Evolutionary conservation across 495 filamentous ascomycete species (phyloP), one percentile per base, ranked within the genome.

Genomic region (Daldinia loculata): DNA sequence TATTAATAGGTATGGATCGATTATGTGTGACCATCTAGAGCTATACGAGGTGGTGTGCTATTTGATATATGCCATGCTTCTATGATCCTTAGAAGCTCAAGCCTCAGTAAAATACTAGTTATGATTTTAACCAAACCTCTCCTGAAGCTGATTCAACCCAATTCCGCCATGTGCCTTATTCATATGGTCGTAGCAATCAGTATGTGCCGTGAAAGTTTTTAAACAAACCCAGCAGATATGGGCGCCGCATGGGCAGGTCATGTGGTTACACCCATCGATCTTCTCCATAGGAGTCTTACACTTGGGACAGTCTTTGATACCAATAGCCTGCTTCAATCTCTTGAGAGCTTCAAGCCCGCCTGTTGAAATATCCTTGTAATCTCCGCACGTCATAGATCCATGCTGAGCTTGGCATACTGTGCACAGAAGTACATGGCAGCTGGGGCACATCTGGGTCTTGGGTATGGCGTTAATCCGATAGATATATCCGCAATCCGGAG

Each of bases 191-290:
- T 75, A 75, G 56, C 70, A 74, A 34, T 3, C 6, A 0, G 2
- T 11, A 0, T 36, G 17, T 26, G 0, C 9, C 0, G 24, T 32
- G 24, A 75, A 75, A 3, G 22, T 41, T 24, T 29, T 22, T 41
- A 70, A 41, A 70, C 84, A 87, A 12, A 80, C 81, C 68, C 84
- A 87, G 72, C 85, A 87, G 72, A 86, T 87, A 39, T 84, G 72
- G 0, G 74, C 76, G 7, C 80, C 76, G 75, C 84, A 87, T 27
- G 63, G 74, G 59, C 85, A 88, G 6, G 76, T 82, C 81, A 87
- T 85, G 70, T 86, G 83, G 63, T 83, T 75, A 66, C 85, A 87
- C 0, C 80, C 85, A 6, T 79, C 77, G 19, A 36, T 68, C 60
- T 82, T 81, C 68, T 86, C 84, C 15, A 87, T 74, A 15, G 83